Conservation (phyloP, 1,139 yeast species). For the Trichomonascaceae sp. region DNA sequence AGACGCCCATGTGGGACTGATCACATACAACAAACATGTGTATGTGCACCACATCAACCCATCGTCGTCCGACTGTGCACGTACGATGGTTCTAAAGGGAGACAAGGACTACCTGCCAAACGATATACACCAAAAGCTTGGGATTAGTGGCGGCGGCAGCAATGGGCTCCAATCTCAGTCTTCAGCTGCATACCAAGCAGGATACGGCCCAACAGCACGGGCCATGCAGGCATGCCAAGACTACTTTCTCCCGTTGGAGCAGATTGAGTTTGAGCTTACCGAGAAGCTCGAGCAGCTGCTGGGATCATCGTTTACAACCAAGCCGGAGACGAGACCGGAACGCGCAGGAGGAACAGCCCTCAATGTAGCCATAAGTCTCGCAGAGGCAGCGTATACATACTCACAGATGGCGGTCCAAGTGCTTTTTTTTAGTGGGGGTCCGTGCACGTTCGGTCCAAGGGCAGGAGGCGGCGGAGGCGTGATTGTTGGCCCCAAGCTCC, state of each 20-base stretch:
- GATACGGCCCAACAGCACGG: constrained; percentile 5
- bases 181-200: not conserved
- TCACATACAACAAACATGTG: constrained; percentile 55
- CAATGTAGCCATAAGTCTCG: constrained; percentile 42
- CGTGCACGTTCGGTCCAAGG: constrained; percentile 68
- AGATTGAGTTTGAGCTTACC: constrained; percentile 45
- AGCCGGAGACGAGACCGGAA: constrained; percentile 34
- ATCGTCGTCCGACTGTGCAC: constrained; percentile 24
- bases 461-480: constrained; percentile 33
- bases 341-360: constrained; percentile 60
- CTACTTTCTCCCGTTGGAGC: constrained; percentile 16
- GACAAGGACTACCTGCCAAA: constrained; percentile 36
- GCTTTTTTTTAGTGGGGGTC: constrained; percentile 63
- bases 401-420: constrained; percentile 47
- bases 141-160: constrained; percentile 7
- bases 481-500: constrained; percentile 72
- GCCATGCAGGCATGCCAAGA: constrained; percentile 1
- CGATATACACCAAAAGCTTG: constrained; percentile 21
- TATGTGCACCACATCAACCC: constrained; percentile 43
- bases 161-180: not conserved
- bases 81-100: constrained; percentile 44
- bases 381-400: constrained; percentile 29
- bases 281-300: constrained; percentile 40
- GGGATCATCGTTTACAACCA: constrained; percentile 41
- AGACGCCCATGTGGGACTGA: constrained; percentile 33